Base-by-base conservation (phyloP, 148 eudicot species). In the Cornus kousa region DNA sequence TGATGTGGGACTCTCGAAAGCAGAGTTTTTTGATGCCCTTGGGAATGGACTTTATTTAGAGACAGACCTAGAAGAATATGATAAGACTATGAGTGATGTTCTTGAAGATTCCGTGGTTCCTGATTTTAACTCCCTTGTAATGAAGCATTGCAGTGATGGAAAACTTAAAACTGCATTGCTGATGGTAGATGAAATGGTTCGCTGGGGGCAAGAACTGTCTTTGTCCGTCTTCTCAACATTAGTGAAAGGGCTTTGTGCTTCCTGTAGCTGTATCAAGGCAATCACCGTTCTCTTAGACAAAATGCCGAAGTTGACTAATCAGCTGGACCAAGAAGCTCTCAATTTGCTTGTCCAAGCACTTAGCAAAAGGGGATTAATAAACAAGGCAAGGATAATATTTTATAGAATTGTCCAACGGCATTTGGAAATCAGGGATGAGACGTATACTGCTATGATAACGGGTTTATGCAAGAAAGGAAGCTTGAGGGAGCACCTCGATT, bases 41-140 rank as follows among this genome's bases (percentile, higher is more conserved):
- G 98, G 98, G 35, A 94, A 94, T 81, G 98, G 98, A 50, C 95
- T 94, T 76, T 94, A 91, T 87, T 84, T 94, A 74, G 95, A 94
- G 37, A 82, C 93, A 62, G 84, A 94, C 55, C 3, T 87, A 69
- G 88, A 78, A 17, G 85, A 84, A 70, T 92, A 82, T 85, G 98
- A 94, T 78, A 82, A 77, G 73, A 79, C 60, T 59, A 64, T 91
- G 77, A 53, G 59, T 17, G 74, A 74, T 62, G 85, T 92, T 84
- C 92, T 94, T 53, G 80, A 87, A 50, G 97, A 86, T 75, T 83
- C 88, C 24, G 82, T 94, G 82, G 31, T 89, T 74, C 97, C 91
- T 8, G 93, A 94, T 79, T 91, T 91, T 64, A 88, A 87, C 76
- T 71, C 81, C 64, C 78, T 83, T 70, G 72, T 91, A 60, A 14